These are phyloP conservation scores for Tricholoma bakamatsutake DNA, from an alignment of 768 basidiomycete species.

Conservation along the genomic window DNA sequence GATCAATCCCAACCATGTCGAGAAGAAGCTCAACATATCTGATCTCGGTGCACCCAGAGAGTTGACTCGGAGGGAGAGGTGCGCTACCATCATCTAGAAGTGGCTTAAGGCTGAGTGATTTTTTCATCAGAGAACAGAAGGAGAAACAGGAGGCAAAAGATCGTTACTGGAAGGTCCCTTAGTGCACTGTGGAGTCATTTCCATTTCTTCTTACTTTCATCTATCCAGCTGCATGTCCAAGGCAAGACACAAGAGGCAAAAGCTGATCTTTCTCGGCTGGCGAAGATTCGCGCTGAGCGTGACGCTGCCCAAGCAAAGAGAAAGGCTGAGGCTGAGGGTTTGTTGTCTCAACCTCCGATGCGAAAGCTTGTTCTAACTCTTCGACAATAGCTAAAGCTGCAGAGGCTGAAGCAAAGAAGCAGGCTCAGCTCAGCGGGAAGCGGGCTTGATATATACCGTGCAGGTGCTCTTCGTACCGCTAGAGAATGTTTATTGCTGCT, in stretches of 20 bases:
- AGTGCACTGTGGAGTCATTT: neutral
- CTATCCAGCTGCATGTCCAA: slow-evolving; percentile 53
- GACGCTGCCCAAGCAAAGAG: slow-evolving; percentile 85
- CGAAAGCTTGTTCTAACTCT: neutral
- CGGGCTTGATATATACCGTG: slow-evolving; percentile 12
- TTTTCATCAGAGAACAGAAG: slow-evolving; percentile 69
- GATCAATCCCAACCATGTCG: slow-evolving; percentile 72
- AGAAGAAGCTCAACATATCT: slow-evolving; percentile 70
- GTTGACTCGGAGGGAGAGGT: slow-evolving; percentile 64
- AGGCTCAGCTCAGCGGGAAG: slow-evolving; percentile 30
- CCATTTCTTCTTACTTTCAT: neutral
- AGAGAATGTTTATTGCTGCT: neutral
- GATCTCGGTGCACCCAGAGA: slow-evolving; percentile 64
- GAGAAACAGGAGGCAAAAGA: slow-evolving; percentile 90
- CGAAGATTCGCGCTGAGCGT: slow-evolving; percentile 81
- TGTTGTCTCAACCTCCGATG: slow-evolving; percentile 10
- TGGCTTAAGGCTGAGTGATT: neutral
- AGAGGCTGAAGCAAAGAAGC: slow-evolving; percentile 57
- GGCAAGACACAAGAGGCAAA: slow-evolving; percentile 93
- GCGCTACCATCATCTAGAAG: slow-evolving; percentile 3
- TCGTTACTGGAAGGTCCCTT: slow-evolving; percentile 74
- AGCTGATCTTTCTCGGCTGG: slow-evolving; percentile 79
- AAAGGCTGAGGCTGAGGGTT: slow-evolving; percentile 85
- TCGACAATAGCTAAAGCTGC: slow-evolving; percentile 50
- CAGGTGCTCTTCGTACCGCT: neutral